phyloP scores from a whole-genome alignment of 2,329 filamentous ascomycete species.

The Aspergillus clavatus region DNA sequence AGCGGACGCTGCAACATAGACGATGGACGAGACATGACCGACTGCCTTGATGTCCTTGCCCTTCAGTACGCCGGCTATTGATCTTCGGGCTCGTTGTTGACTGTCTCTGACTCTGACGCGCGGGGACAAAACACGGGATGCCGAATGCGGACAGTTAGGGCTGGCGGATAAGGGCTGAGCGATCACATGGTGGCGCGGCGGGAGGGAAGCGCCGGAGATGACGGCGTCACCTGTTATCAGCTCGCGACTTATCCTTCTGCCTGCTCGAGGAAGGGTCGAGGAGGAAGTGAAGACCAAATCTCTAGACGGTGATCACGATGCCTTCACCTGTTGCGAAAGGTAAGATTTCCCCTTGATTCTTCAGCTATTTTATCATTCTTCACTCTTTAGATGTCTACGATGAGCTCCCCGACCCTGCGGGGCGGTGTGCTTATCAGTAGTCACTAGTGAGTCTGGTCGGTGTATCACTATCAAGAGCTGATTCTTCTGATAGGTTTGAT shows the following conservation, averaged over 20 bases:
- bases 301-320: constrained; percentile 32
- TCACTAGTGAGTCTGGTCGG: constrained; percentile 4
- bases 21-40: constrained; percentile 48
- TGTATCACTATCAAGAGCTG: background rate
- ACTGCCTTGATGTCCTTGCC: background rate
- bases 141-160: constrained; percentile 32
- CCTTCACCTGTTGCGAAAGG: constrained; percentile 47
- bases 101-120: constrained; percentile 19
- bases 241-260: constrained; percentile 6
- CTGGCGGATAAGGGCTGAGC: constrained; percentile 28
- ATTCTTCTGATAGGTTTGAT: constrained; percentile 51
- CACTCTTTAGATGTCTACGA: background rate
- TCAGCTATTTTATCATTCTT: constrained; percentile 3
- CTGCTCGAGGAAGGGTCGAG: constrained; percentile 4
- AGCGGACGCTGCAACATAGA: constrained; percentile 53
- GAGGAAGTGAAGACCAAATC: constrained; percentile 1
- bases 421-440: constrained; percentile 31
- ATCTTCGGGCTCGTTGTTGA: constrained; percentile 6
- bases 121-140: constrained; percentile 24
- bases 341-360: constrained; percentile 21
- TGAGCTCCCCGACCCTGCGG: constrained; percentile 10
- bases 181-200: constrained; percentile 28
- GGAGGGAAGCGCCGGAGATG: constrained; percentile 10
- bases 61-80: background rate
- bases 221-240: constrained; percentile 9